These are phyloP conservation scores for Psidium friedrichsthalianum DNA, from an alignment of 345 rosid species.

Conservation along the genomic window DNA sequence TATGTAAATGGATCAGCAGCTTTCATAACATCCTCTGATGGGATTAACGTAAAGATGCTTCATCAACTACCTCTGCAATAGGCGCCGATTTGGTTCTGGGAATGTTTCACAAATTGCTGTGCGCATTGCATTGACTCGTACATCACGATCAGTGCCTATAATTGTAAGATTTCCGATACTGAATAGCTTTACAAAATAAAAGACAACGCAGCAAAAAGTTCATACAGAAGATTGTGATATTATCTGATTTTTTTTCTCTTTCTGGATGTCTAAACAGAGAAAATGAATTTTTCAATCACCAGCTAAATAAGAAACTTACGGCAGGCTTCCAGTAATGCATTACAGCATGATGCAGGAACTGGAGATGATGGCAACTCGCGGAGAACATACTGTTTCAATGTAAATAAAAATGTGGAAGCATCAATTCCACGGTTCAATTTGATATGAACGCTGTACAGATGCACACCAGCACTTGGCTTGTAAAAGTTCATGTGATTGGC, in stretches of 20 bases:
- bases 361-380: slow-evolving; percentile 99
- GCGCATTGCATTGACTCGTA: slow-evolving; percentile 73
- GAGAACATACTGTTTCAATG: slow-evolving; percentile 57
- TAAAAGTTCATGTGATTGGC: neutral
- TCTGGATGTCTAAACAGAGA: neutral
- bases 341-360: slow-evolving; percentile 97
- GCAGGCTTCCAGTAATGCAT: slow-evolving; percentile 85
- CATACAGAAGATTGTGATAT: neutral
- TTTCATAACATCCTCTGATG: neutral
- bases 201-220: neutral
- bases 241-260: neutral
- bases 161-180: neutral
- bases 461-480: neutral
- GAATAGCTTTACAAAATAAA: neutral
- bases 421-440: neutral
- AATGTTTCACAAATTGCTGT: slow-evolving; percentile 85
- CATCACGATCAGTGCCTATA: slow-evolving; percentile 60
- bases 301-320: slow-evolving; percentile 49
- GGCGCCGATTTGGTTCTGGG: slow-evolving; percentile 96
- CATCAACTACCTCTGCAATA: slow-evolving; percentile 68
- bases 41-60: neutral
- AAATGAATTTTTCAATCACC: neutral
- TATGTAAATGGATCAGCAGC: neutral
- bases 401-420: slow-evolving; percentile 3
- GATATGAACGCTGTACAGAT: neutral